These are phyloP conservation scores for Camellia granthamiana DNA, from an alignment of 148 eudicot genomes.

Conservation along the genomic window DNA sequence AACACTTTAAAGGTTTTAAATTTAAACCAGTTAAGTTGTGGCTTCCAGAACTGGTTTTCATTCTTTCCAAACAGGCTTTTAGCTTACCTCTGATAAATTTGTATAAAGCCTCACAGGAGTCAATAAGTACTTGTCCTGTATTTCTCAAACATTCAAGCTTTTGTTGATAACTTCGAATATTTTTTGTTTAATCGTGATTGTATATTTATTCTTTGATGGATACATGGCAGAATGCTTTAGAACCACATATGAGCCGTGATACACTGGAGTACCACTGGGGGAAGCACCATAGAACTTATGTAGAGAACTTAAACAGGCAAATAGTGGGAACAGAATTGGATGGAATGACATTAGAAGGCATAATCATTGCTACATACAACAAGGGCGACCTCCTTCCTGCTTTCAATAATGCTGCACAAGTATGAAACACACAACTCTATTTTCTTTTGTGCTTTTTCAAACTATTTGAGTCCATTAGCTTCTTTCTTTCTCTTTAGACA, in stretches of 20 bases:
- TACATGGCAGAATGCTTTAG: conserved; percentile 63
- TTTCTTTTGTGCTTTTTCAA: not conserved
- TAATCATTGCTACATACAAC: conserved; percentile 62
- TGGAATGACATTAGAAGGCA: conserved; percentile 54
- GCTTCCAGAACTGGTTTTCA: not conserved
- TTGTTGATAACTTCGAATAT: not conserved
- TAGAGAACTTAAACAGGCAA: conserved; percentile 92
- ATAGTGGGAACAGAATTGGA: conserved; percentile 83
- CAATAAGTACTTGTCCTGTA: not conserved
- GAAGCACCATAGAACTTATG: conserved; percentile 80
- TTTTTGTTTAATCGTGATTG: too few species aligned
- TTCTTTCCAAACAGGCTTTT: not conserved
- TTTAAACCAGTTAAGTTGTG: not conserved
- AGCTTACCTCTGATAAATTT: not conserved
- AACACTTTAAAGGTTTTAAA: not conserved
- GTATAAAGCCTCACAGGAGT: not conserved
- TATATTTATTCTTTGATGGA: conserved; percentile 5
- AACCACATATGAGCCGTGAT: conserved; percentile 83
- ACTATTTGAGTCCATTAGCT: not conserved
- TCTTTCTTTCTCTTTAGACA: not conserved
- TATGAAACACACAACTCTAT: conserved; percentile 8
- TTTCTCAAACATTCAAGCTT: not conserved
- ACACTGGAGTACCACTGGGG: conserved; percentile 93
- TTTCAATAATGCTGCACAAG: conserved; percentile 97
- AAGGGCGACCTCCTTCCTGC: conserved; percentile 82